Percentiles rank a stretch among this genome's conserved stretches.
Evolutionary conservation across 177 flowering plant species (phyloP).

Genomic region (Telopea speciosissima): DNA sequence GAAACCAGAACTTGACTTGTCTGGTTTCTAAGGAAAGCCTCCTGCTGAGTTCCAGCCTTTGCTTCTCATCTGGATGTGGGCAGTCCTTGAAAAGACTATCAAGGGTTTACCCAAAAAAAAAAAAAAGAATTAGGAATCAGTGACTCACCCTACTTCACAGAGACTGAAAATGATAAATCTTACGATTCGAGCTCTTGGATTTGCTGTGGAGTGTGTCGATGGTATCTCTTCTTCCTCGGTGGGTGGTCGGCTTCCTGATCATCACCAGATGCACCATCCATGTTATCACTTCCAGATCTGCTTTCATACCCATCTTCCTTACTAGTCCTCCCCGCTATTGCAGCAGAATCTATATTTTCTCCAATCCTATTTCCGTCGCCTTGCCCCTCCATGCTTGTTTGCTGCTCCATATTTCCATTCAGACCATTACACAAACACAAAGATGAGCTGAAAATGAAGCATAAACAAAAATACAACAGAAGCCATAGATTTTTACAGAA

Average conservation of each 20-base stretch:
- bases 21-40: slow-evolving; percentile 77
- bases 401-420: slow-evolving; percentile 27
- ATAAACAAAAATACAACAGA: background rate
- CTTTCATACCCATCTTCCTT: slow-evolving; percentile 89
- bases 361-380: slow-evolving; percentile 42
- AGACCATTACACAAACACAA: slow-evolving; percentile 9
- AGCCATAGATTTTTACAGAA: background rate
- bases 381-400: slow-evolving; percentile 65
- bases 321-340: slow-evolving; percentile 29
- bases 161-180: background rate
- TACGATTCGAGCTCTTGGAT: slow-evolving; percentile 97
- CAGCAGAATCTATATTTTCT: slow-evolving; percentile 33
- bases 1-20: slow-evolving; percentile 99
- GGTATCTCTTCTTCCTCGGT: slow-evolving; percentile 83
- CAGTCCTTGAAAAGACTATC: slow-evolving; percentile 85
- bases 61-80: slow-evolving; percentile 99
- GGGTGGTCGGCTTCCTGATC: slow-evolving; percentile 76
- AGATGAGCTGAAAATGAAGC: slow-evolving; percentile 3
- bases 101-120: background rate
- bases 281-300: slow-evolving; percentile 90
- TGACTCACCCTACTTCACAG: background rate
- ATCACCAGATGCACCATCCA: slow-evolving; percentile 85
- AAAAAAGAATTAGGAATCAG: too few species aligned
- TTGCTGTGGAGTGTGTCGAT: slow-evolving; percentile 97
- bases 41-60: slow-evolving; percentile 78